Conservation (phyloP, 495 filamentous ascomycete species). For the Hyaloscypha bicolor region DNA sequence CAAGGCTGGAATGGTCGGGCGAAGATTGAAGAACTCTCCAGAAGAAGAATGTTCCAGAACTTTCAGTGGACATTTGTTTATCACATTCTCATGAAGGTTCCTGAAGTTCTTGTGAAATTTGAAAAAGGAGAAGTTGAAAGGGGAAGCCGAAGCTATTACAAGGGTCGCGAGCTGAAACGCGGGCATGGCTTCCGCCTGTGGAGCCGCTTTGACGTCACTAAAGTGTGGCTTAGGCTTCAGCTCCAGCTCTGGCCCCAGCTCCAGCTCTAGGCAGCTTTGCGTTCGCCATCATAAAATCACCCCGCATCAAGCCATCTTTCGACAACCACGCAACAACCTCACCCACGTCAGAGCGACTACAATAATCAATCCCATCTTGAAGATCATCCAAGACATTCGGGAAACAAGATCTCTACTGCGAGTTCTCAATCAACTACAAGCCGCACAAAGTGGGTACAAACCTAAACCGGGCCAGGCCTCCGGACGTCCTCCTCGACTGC, state of each 20-base stretch:
- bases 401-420: neutral
- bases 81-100: neutral
- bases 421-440: neutral
- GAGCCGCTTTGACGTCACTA: neutral
- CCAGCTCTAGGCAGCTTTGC: constrained; percentile 5
- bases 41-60: neutral
- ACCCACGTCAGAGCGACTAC: neutral
- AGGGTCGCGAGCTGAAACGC: neutral
- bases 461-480: neutral
- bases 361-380: neutral
- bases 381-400: neutral
- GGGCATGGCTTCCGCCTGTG: neutral
- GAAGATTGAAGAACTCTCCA: neutral
- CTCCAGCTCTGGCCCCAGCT: no score
- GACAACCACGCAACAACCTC: neutral
- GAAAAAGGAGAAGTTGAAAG: neutral
- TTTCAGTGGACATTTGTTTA: neutral
- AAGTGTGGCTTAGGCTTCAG: neutral
- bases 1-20: neutral
- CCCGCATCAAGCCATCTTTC: neutral
- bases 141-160: neutral
- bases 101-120: neutral
- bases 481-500: neutral
- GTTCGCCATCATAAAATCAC: constrained; percentile 4
- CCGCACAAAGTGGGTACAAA: neutral